A percentile compares a stretch with the other conserved stretches of the same genome.
phyloP scores from a whole-genome alignment of 257 asterid species.

The Primulina tabacum region DNA sequence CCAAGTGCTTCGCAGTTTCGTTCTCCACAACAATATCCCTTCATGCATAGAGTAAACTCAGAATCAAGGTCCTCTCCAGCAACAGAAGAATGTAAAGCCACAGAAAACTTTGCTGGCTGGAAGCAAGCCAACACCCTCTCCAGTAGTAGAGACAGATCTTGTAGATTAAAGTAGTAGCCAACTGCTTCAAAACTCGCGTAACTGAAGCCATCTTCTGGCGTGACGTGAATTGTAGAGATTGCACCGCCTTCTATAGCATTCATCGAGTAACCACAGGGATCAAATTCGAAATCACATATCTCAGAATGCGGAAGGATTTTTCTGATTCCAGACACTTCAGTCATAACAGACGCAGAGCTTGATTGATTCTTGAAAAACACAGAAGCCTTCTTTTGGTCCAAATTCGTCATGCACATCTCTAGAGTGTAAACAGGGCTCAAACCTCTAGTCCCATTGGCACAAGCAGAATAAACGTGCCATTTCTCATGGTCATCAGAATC shows the following conservation, averaged over 20 bases:
- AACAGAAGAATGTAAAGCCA: conserved; percentile 52
- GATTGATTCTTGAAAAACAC: conserved; percentile 66
- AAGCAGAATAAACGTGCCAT: conserved; percentile 83
- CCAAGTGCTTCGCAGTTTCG: conserved; percentile 49
- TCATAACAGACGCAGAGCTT: conserved; percentile 57
- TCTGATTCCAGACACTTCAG: conserved; percentile 64
- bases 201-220: conserved; percentile 88
- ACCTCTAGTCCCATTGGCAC: conserved; percentile 29
- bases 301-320: conserved; percentile 63
- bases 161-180: conserved; percentile 54
- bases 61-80: conserved; percentile 35
- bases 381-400: conserved; percentile 57
- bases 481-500: conserved; percentile 45
- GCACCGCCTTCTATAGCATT: conserved; percentile 63
- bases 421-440: conserved; percentile 48
- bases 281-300: conserved; percentile 75
- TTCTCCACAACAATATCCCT: conserved; percentile 50
- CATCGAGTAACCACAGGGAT: conserved; percentile 91
- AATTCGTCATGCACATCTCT: conserved; percentile 87
- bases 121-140: conserved; percentile 78
- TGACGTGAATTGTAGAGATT: conserved; percentile 66
- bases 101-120: conserved; percentile 61
- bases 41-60: conserved; percentile 30
- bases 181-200: conserved; percentile 81
- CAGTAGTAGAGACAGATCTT: conserved; percentile 39